phyloP scores from a whole-genome alignment of 2,329 filamentous ascomycete species.

The Pseudogymnoascus sp. region DNA sequence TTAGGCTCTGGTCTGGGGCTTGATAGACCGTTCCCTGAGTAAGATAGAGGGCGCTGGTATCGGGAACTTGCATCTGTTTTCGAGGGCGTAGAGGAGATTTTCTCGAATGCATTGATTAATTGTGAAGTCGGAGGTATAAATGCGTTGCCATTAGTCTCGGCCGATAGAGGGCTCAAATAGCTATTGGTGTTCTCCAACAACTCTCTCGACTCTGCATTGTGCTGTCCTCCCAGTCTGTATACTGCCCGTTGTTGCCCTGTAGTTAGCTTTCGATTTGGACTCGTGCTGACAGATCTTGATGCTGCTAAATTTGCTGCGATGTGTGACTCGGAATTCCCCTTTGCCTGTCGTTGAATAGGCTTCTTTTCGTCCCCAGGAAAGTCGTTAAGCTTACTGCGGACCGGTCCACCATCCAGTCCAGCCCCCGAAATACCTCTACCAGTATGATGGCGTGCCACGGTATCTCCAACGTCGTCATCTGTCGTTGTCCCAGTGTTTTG shows the following conservation, averaged over 20 bases:
- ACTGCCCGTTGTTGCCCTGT: not conserved
- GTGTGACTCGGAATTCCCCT: slow-evolving; percentile 37
- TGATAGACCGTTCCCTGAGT: not conserved
- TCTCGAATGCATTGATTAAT: slow-evolving; percentile 1
- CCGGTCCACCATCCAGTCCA: slow-evolving; percentile 17
- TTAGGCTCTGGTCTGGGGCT: not conserved
- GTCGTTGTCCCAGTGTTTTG: slow-evolving; percentile 12
- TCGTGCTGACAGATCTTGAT: slow-evolving; percentile 52
- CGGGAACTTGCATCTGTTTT: not conserved
- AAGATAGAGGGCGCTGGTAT: slow-evolving; percentile 5
- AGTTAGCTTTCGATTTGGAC: slow-evolving; percentile 32
- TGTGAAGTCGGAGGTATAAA: slow-evolving; percentile 8
- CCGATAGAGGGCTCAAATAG: slow-evolving; percentile 5
- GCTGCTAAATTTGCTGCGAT: slow-evolving; percentile 58
- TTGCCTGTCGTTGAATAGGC: not conserved
- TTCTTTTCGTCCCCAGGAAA: not conserved
- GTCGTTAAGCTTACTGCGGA: slow-evolving; percentile 14
- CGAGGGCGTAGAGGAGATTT: not conserved
- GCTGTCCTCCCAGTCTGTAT: not conserved
- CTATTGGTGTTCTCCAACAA: slow-evolving; percentile 1
- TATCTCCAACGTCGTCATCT: slow-evolving; percentile 11
- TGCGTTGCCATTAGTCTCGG: not conserved
- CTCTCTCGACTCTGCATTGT: not conserved
- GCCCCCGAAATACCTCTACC: not conserved
- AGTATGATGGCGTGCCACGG: not conserved